These are phyloP conservation scores for Sindora glabra DNA, from an alignment of 306 rosid species.

Conservation along the genomic window DNA sequence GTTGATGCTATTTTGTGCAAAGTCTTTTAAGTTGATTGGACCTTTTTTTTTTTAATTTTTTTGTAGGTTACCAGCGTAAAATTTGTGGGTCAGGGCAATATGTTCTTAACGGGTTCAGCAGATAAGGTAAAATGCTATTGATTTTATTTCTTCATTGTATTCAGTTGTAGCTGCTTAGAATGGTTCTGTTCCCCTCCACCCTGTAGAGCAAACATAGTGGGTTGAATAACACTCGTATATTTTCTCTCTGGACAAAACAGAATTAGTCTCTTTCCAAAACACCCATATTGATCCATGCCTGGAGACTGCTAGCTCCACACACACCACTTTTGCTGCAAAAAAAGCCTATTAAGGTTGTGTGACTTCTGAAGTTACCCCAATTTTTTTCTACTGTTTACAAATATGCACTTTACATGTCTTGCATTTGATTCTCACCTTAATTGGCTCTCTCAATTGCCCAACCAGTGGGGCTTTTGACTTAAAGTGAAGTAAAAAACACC, in stretches of 20 bases:
- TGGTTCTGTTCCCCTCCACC: not conserved
- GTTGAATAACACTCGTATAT: no score
- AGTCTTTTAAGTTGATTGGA: slow-evolving; percentile 15
- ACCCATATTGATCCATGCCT: not conserved
- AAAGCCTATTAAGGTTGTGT: not conserved
- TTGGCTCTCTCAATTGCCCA: not conserved
- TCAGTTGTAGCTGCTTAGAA: not conserved
- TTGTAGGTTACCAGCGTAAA: slow-evolving; percentile 80
- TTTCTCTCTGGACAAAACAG: no score
- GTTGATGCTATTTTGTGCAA: not conserved
- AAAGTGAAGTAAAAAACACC: not conserved
- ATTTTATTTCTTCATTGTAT: not conserved
- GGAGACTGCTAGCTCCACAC: not conserved
- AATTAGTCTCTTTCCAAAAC: no score
- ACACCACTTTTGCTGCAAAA: not conserved
- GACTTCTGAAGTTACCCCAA: not conserved
- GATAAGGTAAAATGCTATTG: slow-evolving; percentile 61
- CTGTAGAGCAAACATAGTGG: no score
- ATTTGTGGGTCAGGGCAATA: slow-evolving; percentile 69
- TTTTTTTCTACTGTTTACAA: not conserved
- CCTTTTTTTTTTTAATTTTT: no score
- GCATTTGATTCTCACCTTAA: no score
- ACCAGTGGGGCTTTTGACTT: not conserved
- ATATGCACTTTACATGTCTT: not conserved
- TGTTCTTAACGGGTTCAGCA: slow-evolving; percentile 71